Evolutionary conservation across 2,329 filamentous ascomycete species (phyloP).

Genomic region (Penicillium italicum): DNA sequence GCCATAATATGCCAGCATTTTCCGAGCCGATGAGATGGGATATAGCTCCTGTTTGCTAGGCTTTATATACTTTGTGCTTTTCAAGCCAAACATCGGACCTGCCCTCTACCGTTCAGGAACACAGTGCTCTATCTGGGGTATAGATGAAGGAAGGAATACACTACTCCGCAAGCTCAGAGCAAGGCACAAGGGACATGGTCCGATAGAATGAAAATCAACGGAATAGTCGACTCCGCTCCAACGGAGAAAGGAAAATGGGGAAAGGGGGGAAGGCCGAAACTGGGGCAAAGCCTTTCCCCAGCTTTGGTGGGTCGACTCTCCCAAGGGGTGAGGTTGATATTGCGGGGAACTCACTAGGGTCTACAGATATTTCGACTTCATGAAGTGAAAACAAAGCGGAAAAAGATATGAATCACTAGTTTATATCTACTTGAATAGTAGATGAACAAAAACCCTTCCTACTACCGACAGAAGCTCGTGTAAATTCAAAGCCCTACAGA

Average conservation of each 20-base stretch:
- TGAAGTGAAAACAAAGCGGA: background rate
- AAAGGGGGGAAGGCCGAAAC: background rate
- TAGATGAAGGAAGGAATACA: conserved; percentile 1
- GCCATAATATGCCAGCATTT: conserved; percentile 15
- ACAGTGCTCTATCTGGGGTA: conserved; percentile 20
- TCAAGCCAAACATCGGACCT: background rate
- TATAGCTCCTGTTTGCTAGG: background rate
- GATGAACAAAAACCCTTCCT: background rate
- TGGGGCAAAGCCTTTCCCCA: background rate
- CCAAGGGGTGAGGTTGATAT: background rate
- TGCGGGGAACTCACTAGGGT: background rate
- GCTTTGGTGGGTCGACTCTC: background rate
- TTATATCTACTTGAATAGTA: background rate
- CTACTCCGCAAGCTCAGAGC: background rate
- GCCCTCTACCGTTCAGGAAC: conserved; percentile 5
- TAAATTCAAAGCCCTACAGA: background rate
- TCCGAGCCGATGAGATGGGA: background rate
- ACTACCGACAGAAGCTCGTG: background rate
- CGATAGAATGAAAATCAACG: background rate
- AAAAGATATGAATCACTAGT: background rate
- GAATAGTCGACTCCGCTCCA: conserved; percentile 19
- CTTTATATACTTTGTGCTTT: background rate
- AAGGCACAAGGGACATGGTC: background rate
- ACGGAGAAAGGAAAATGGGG: background rate
- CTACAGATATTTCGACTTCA: background rate